These are phyloP conservation scores for Globisporangium ultimum DNA, from an alignment of 352 stramenopile genomes.

Conservation along the genomic window DNA sequence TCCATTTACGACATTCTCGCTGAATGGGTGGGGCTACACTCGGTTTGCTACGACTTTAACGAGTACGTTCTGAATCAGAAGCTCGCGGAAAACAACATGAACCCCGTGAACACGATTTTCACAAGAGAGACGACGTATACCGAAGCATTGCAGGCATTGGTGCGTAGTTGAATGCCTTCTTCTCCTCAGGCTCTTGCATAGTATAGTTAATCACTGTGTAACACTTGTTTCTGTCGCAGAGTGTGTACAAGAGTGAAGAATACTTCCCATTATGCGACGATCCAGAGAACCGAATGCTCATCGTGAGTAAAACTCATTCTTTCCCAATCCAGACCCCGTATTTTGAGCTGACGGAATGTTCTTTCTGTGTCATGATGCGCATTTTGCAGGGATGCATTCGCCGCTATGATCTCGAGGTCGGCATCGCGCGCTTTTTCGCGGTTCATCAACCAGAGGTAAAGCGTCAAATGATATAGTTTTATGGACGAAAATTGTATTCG, in stretches of 20 bases:
- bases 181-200: no score
- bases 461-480: not conserved
- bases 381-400: slow-evolving; percentile 61
- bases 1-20: slow-evolving; percentile 87
- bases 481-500: no score
- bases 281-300: slow-evolving; percentile 38
- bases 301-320: slow-evolving; percentile 25
- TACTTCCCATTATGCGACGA: slow-evolving; percentile 80
- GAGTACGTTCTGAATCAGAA: slow-evolving; percentile 73
- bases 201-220: not conserved
- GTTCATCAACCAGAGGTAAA: slow-evolving; percentile 55
- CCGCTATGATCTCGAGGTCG: slow-evolving; percentile 74
- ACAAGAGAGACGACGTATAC: slow-evolving; percentile 74
- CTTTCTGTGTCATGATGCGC: no score
- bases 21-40: slow-evolving; percentile 72
- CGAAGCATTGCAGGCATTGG: slow-evolving; percentile 59
- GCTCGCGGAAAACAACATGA: slow-evolving; percentile 65
- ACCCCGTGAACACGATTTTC: slow-evolving; percentile 46
- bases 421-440: slow-evolving; percentile 69
- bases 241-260: slow-evolving; percentile 68
- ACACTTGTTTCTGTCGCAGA: slow-evolving; percentile 26
- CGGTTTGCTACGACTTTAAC: slow-evolving; percentile 81
- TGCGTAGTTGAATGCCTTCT: slow-evolving; percentile 17
- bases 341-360: not conserved
- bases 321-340: no score